Evolutionary conservation across 148 eudicot genomes (phyloP), one percentile per base, ranked within the genome.

Genomic region (Amaranthus hypochondriacus): DNA sequence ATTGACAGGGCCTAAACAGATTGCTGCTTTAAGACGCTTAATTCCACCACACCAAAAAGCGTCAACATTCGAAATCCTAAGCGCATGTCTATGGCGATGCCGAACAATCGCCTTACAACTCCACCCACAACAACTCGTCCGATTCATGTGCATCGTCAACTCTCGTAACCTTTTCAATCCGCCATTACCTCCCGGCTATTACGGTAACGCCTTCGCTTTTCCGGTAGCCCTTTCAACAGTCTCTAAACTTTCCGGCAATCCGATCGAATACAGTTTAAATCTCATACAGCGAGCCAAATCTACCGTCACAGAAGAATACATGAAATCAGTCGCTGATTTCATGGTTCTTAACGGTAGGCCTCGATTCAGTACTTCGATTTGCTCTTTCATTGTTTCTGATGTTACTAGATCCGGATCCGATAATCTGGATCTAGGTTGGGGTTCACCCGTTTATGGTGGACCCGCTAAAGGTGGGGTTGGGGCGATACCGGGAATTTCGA

Each of bases 361-460:
- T 43, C 81, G 58, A 62, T 80, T 78, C 61, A 47, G 39, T 56
- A 47, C 79, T 2, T 69, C 67, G 43, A 75, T 59, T 4, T 51
- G 81, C 21, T 69, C 60, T 4, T 87, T 73, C 60, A 3, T 84
- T 0, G 82, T 82, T 1, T 82, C 86, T 0, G 89, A 84, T 18
- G 62, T 74, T 2, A 77, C 86, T 0, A 62, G 81, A 1, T 66
- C 65, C 0, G 85, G 87, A 68, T 73, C 80, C 5, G 15, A 4
- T 4, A 48, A 74, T 0, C 66, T 87, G 0, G 87, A 87, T 52
- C 84, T 61, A 5, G 89, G 89, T 56, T 87, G 89, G 89, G 89
- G 89, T 4, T 79, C 49, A 6, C 80, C 87, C 0, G 76, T 57
- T 4, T 83, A 80, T 53, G 74, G 75, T 0, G 83, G 86, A 2